These are phyloP conservation scores for Sphaerulina populicola DNA, from an alignment of 2,329 filamentous ascomycete genomes.

Conservation along the genomic window DNA sequence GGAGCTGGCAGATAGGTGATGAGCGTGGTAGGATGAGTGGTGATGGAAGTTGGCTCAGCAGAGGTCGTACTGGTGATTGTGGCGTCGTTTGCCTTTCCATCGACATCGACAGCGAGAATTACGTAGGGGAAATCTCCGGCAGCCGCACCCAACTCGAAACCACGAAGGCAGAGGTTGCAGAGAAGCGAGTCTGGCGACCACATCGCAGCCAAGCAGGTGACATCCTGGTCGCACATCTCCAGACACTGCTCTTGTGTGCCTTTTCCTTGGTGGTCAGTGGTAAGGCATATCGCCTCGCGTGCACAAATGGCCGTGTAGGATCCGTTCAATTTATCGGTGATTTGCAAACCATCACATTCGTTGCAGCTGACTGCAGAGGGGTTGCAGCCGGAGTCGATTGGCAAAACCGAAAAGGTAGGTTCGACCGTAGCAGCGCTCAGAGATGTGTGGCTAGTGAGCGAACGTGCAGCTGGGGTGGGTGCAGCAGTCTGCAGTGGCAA, in stretches of 20 bases:
- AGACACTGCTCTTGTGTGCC: constrained; percentile 20
- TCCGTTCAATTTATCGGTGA: constrained; percentile 22
- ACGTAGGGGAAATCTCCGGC: constrained; percentile 13
- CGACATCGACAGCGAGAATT: constrained; percentile 17
- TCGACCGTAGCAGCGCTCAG: constrained; percentile 3
- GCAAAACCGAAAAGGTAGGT: constrained; percentile 17
- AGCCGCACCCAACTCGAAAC: constrained; percentile 13
- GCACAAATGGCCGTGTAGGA: constrained; percentile 23
- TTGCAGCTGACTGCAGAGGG: constrained; percentile 19
- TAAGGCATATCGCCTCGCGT: constrained; percentile 20
- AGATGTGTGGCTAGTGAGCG: constrained; percentile 3
- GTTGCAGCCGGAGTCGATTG: constrained; percentile 16
- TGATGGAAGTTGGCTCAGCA: background rate
- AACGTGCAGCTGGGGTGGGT: background rate
- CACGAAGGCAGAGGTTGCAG: constrained; percentile 23
- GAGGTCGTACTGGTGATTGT: constrained; percentile 3
- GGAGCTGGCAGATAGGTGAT: constrained; percentile 17
- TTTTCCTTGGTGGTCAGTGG: constrained; percentile 10
- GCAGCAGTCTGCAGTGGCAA: constrained; percentile 18
- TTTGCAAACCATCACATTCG: constrained; percentile 18
- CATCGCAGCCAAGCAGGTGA: constrained; percentile 21
- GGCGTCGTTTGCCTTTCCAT: constrained; percentile 10
- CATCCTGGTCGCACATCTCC: constrained; percentile 23
- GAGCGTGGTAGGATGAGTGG: constrained; percentile 1
- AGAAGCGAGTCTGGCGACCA: constrained; percentile 15